phyloP scores from a whole-genome alignment of 805 yeast genomes.

The Wickerhamiella kurtzmanii region DNA sequence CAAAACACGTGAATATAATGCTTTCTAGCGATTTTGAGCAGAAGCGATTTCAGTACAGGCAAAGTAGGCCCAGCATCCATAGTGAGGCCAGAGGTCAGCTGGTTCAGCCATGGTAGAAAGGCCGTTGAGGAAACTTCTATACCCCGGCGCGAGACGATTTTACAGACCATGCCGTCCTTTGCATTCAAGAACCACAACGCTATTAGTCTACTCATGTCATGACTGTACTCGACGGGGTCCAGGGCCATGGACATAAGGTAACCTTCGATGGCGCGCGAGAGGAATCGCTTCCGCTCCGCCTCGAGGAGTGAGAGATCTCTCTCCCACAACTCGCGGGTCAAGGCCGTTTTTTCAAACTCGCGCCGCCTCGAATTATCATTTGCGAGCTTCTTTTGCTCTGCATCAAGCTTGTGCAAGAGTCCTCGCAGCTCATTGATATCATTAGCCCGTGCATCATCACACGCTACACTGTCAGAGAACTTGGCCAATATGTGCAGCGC shows the following conservation, averaged over 20 bases:
- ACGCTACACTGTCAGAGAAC: conserved; percentile 37
- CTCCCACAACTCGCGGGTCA: conserved; percentile 24
- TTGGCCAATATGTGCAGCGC: conserved; percentile 50
- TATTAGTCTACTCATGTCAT: conserved; percentile 38
- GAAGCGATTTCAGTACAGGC: conserved; percentile 25
- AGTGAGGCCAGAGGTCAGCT: conserved; percentile 54
- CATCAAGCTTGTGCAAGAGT: neutral
- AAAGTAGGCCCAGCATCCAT: conserved; percentile 53
- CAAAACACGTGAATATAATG: conserved; percentile 14
- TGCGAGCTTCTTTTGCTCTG: neutral
- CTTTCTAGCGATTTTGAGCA: conserved; percentile 1
- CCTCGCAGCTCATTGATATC: neutral
- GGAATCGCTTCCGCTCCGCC: conserved; percentile 31
- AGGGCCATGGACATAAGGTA: conserved; percentile 37
- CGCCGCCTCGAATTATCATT: neutral
- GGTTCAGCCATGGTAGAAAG: conserved; percentile 71
- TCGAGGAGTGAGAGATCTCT: conserved; percentile 35
- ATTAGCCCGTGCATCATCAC: conserved; percentile 5
- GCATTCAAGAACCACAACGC: conserved; percentile 69
- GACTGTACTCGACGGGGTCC: conserved; percentile 2
- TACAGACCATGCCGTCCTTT: conserved; percentile 23
- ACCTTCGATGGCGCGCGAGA: conserved; percentile 42
- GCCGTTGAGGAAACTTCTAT: conserved; percentile 40
- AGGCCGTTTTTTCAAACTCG: conserved; percentile 20
- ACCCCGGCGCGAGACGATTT: conserved; percentile 22